Conservation (phyloP, 2,329 filamentous ascomycete genomes). For the Sporothrix protearum region DNA sequence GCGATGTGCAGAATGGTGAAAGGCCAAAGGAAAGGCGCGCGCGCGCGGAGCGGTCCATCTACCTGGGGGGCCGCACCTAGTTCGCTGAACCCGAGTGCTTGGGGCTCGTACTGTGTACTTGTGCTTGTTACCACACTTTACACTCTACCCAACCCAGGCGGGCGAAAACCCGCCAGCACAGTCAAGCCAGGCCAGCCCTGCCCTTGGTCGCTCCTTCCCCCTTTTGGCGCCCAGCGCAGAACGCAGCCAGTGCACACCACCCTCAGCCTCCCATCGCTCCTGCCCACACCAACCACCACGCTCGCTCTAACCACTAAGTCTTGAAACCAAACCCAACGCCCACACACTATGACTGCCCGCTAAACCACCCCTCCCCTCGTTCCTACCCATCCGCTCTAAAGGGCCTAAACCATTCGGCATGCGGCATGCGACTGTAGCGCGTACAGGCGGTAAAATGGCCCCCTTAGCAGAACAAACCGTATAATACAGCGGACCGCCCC, state of each 20-base stretch:
- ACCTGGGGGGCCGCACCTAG: constrained; percentile 25
- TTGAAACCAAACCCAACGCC: background rate
- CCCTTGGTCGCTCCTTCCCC: constrained; percentile 12
- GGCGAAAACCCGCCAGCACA: background rate
- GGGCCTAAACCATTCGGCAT: too few species aligned
- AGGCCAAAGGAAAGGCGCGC: background rate
- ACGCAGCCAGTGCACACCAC: constrained; percentile 9
- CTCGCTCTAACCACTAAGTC: background rate
- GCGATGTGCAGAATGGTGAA: background rate
- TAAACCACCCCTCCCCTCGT: constrained; percentile 17
- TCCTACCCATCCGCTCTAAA: background rate
- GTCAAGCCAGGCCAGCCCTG: constrained; percentile 2
- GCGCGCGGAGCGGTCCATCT: constrained; percentile 27
- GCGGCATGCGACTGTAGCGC: background rate
- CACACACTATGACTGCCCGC: constrained; percentile 6
- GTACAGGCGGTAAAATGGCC: background rate
- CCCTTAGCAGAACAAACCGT: constrained; percentile 3
- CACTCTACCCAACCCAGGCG: background rate
- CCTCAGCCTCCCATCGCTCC: constrained; percentile 12
- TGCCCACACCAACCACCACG: background rate
- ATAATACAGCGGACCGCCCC: constrained; percentile 26
- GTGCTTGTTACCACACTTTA: background rate
- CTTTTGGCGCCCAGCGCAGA: constrained; percentile 5
- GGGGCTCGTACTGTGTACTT: constrained; percentile 21
- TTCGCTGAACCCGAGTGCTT: constrained; percentile 15